Percentiles rank a stretch among this genome's conserved stretches.
phyloP scores from a whole-genome alignment of 208 protist genomes.

The Acanthamoeba lenticulata region DNA sequence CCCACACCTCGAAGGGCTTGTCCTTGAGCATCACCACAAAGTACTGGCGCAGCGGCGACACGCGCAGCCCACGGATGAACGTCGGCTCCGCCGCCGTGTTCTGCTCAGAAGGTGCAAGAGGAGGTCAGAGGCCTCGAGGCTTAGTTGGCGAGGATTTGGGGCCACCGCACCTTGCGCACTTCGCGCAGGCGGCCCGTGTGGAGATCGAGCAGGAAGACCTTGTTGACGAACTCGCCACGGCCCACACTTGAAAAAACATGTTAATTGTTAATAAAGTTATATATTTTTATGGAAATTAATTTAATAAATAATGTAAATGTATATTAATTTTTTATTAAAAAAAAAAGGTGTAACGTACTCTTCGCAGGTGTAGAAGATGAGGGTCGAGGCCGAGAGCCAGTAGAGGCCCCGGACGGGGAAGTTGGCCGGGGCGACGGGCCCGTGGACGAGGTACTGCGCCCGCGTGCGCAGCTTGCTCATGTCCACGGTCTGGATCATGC shows the following conservation, averaged over 20 bases:
- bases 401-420: conserved; percentile 21
- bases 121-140: neutral
- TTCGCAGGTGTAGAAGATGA: conserved; percentile 58
- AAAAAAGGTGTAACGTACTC: neutral
- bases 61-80: conserved; percentile 34
- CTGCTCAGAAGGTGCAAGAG: neutral
- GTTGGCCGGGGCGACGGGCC: neutral
- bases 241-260: neutral
- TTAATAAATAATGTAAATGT: too few relatives aligned
- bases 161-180: neutral
- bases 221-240: conserved; percentile 45
- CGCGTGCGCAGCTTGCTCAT: neutral
- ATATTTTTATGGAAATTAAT: too few relatives aligned
- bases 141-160: neutral
- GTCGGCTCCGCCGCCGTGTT: neutral
- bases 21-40: conserved; percentile 69
- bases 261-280: too few relatives aligned
- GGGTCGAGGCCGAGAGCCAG: conserved; percentile 23
- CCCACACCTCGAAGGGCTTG: conserved; percentile 59
- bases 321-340: too few relatives aligned
- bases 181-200: conserved; percentile 26
- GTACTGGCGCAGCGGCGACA: conserved; percentile 2
- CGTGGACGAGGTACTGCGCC: neutral
- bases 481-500: conserved; percentile 36
- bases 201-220: conserved; percentile 29